A percentile compares a stretch with the other conserved stretches of the same genome.
phyloP scores from a whole-genome alignment of 495 filamentous ascomycete species.

The Coniosporium apollinis region DNA sequence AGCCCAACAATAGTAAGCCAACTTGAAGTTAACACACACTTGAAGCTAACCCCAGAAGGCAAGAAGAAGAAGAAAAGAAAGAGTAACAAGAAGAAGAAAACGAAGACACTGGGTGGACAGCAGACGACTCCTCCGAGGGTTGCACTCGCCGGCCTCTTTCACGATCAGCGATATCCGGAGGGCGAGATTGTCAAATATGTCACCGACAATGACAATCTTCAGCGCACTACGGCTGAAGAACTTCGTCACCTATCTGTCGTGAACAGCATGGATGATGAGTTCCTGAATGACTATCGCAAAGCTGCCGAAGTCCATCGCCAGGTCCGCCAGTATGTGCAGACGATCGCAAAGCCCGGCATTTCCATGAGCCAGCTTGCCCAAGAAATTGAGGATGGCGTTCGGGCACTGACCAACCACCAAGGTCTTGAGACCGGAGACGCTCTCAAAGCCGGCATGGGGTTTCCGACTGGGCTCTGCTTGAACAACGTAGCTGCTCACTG shows the following conservation, averaged over 20 bases:
- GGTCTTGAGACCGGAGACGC: conserved; percentile 69
- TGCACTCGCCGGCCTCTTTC: conserved; percentile 58
- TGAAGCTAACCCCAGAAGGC: conserved; percentile 8
- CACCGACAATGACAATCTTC: conserved; percentile 50
- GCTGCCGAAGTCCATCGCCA: conserved; percentile 80
- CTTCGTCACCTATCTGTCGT: conserved; percentile 71
- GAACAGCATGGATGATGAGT: conserved; percentile 48
- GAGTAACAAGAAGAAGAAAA: conserved; percentile 48
- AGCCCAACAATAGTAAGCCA: conserved; percentile 9
- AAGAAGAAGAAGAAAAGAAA: conserved; percentile 65
- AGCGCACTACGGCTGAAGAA: conserved; percentile 74
- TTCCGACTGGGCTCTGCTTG: conserved; percentile 72
- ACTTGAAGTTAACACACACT: conserved; percentile 2
- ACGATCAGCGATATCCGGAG: conserved; percentile 53
- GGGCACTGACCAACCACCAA: conserved; percentile 58
- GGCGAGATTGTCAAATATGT: conserved; percentile 62
- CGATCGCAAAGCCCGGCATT: conserved; percentile 66
- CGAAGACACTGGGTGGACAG: conserved; percentile 28
- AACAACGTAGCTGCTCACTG: conserved; percentile 85
- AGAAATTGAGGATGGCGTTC: conserved; percentile 71
- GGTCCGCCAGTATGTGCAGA: conserved; percentile 67
- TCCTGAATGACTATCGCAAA: conserved; percentile 72
- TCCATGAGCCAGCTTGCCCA: conserved; percentile 67
- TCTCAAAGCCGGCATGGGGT: conserved; percentile 68
- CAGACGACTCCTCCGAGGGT: conserved; percentile 69